A percentile compares a stretch with the other conserved stretches of the same genome.
Conservation (phyloP, 2,329 filamentous ascomycete genomes). For the Nemania sp. region DNA sequence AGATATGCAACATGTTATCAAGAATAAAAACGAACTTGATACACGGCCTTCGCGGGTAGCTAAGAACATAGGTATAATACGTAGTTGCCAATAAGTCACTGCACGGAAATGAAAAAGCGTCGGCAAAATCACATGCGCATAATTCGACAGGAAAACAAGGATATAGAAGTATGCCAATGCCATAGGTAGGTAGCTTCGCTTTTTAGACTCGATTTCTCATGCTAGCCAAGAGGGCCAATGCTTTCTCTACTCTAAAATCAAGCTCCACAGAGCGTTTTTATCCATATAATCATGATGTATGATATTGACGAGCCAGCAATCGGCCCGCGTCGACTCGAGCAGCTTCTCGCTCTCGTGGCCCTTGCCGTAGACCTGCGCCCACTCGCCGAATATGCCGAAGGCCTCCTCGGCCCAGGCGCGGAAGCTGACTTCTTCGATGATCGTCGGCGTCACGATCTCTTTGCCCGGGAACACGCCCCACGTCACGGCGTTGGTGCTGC, state of each 20-base stretch:
- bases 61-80: too few species aligned
- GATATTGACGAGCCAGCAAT: conserved; percentile 87
- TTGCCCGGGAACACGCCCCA: conserved; percentile 96
- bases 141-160: too few species aligned
- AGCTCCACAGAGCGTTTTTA: conserved; percentile 70
- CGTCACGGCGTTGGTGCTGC: conserved; percentile 87
- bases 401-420: conserved; percentile 93
- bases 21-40: too few species aligned
- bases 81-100: too few species aligned
- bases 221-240: too few species aligned
- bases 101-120: too few species aligned
- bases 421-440: conserved; percentile 95
- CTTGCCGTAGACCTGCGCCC: conserved; percentile 84
- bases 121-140: too few species aligned
- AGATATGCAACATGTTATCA: too few species aligned
- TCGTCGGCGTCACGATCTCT: conserved; percentile 94
- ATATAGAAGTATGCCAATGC: too few species aligned
- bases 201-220: too few species aligned
- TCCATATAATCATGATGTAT: conserved; percentile 81
- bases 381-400: conserved; percentile 93
- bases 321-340: conserved; percentile 66
- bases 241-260: conserved; percentile 57
- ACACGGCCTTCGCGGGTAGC: too few species aligned
- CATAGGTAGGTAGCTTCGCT: too few species aligned
- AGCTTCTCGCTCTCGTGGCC: conserved; percentile 72